These are phyloP conservation scores for Suhomyces taliae DNA, from an alignment of 1,139 yeast species.

Conservation along the genomic window DNA sequence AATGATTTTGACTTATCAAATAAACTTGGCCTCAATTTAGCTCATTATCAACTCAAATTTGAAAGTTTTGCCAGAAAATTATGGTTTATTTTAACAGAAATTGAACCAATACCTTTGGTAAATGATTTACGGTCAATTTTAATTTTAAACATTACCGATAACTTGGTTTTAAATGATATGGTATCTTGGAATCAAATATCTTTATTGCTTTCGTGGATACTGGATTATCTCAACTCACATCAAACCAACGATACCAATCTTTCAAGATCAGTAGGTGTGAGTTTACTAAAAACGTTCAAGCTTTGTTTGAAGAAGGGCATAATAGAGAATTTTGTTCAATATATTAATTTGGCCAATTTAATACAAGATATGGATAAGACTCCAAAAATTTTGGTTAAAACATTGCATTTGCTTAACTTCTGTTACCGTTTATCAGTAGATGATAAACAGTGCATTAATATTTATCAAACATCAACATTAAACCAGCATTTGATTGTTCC, in stretches of 20 bases:
- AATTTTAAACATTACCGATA: constrained; percentile 31
- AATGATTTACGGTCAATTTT: constrained; percentile 31
- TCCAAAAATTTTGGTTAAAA: constrained; percentile 9
- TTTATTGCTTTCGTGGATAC: constrained; percentile 32
- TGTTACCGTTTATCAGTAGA: constrained; percentile 13
- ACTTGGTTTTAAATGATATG: constrained; percentile 27
- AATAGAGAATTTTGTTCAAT: constrained; percentile 19
- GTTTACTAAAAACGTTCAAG: constrained; percentile 25
- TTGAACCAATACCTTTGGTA: neutral
- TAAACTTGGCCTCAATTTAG: constrained; percentile 28
- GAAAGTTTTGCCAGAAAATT: constrained; percentile 35
- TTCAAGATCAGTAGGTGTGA: constrained; percentile 21
- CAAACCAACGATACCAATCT: constrained; percentile 11
- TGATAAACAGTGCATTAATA: constrained; percentile 10
- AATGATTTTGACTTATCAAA: constrained; percentile 39
- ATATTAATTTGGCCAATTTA: constrained; percentile 5
- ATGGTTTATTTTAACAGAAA: constrained; percentile 29
- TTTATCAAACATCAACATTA: constrained; percentile 18
- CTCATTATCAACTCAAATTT: constrained; percentile 27
- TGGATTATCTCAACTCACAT: constrained; percentile 18
- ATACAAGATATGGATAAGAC: neutral
- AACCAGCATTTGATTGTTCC: constrained; percentile 17
- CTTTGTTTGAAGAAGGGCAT: constrained; percentile 22
- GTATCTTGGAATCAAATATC: constrained; percentile 29
- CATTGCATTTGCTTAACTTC: constrained; percentile 23